Base-by-base conservation (phyloP, 1,284 basidiomycete genomes). In the Ceratorhiza oryzae-sativae region DNA sequence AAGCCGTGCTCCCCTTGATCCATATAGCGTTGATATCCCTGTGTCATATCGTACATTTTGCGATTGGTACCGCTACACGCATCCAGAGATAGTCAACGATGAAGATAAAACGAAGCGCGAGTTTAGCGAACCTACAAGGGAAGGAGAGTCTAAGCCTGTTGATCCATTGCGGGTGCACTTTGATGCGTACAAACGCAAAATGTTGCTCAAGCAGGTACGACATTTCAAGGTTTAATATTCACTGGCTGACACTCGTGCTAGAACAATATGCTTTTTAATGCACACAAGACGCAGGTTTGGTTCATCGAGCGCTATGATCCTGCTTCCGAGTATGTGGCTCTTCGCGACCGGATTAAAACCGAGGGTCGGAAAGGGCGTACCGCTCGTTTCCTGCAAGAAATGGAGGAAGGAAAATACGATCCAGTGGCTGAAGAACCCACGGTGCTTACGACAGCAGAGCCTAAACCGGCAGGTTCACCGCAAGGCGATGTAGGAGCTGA, bases 281-380 rank as follows among this genome's bases (percentile, higher is more conserved):
- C 93, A 79, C 94, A 96, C 82, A 87, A 89, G 80, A 91, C 91
- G 78, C 93, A 92, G 23, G 90, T 92, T 9, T 98, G 95, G 95
- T 97, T 97, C 83, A 87, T 89, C 73, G 95, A 98, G 84, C 93
- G 93, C 80, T 98, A 98, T 82, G 92, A 93, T 71, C 89, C 90
- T 67, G 80, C 87, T 23, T 82, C 87, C 59, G 91, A 93, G 76
- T 86, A 85, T 77, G 84, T 85, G 67, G 84, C 85, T 55, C 82
- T 94, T 78, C 89, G 95, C 76, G 84, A 84, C 73, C 86, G 93
- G 76, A 86, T 94, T 73, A 88, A 91, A 80, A 90, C 88, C 79
- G 88, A 91, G 76, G 94, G 93, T 6, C 92, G 93, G 87, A 88
- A 86, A 77, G 89, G 90, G 30, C 86, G 88, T 75, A 81, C 90